phyloP scores from a whole-genome alignment of 495 filamentous ascomycete genomes.

The Annulohypoxylon maeteangense region DNA sequence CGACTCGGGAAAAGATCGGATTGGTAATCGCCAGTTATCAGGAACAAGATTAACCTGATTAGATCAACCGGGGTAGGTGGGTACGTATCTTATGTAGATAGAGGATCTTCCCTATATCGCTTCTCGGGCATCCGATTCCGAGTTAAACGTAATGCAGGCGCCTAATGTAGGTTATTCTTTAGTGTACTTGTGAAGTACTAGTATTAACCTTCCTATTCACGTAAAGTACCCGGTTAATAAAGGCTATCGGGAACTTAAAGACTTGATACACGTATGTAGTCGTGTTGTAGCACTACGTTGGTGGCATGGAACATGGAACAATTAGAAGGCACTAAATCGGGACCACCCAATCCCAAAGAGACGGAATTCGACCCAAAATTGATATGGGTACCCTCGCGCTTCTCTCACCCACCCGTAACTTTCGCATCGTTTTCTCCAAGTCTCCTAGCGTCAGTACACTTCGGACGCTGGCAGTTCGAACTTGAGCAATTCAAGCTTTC shows the following conservation, averaged over 20 bases:
- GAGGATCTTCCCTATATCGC: neutral
- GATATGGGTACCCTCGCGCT: slow-evolving; percentile 5
- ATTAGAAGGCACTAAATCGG: neutral
- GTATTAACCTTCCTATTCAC: slow-evolving; percentile 19
- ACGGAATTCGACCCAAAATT: slow-evolving; percentile 30
- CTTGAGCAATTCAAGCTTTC: slow-evolving; percentile 22
- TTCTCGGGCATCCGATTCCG: slow-evolving; percentile 14
- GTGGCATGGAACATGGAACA: slow-evolving; percentile 2
- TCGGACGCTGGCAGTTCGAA: slow-evolving; percentile 4
- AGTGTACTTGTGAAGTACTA: slow-evolving; percentile 15
- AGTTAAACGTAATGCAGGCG: neutral
- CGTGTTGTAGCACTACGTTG: slow-evolving; percentile 12
- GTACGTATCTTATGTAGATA: neutral
- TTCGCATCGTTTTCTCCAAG: slow-evolving; percentile 23
- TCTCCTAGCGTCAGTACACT: slow-evolving; percentile 23
- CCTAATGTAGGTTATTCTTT: neutral
- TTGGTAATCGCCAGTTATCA: slow-evolving; percentile 18
- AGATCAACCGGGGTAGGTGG: slow-evolving; percentile 12
- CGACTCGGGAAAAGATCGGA: slow-evolving; percentile 16
- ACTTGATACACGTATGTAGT: slow-evolving; percentile 10
- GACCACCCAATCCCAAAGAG: slow-evolving; percentile 28
- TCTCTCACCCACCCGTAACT: slow-evolving; percentile 18
- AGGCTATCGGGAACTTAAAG: neutral
- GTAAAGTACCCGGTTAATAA: slow-evolving; percentile 5
- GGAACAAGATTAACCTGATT: slow-evolving; percentile 16